These are phyloP conservation scores for Euphorbia schlechtendalii DNA, from an alignment of 441 rosid genomes.

Conservation along the genomic window DNA sequence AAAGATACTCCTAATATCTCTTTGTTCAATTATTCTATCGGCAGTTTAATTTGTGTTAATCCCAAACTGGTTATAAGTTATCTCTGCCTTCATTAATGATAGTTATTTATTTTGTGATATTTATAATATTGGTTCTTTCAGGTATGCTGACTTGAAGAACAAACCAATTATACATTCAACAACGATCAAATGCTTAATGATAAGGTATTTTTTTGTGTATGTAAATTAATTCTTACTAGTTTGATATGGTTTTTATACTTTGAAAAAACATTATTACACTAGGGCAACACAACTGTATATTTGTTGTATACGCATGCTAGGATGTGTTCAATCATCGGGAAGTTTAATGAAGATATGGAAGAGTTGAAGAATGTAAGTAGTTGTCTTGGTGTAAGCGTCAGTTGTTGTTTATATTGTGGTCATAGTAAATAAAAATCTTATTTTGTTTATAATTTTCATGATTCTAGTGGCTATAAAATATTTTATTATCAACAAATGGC, in stretches of 20 bases:
- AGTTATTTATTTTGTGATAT: too few species aligned
- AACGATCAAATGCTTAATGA: conserved; percentile 90
- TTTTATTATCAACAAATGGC: too few species aligned
- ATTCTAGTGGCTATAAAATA: too few species aligned
- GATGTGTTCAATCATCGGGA: conserved; percentile 88
- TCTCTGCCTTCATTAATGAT: too few species aligned
- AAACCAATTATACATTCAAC: conserved; percentile 77
- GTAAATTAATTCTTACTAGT: background rate
- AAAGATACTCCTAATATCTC: too few species aligned
- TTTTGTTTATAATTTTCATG: too few species aligned
- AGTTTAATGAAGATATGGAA: conserved; percentile 70
- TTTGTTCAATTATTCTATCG: too few species aligned
- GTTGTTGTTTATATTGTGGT: too few species aligned
- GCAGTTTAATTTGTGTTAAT: too few species aligned
- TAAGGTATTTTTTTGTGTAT: conserved; percentile 37
- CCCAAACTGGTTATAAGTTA: too few species aligned
- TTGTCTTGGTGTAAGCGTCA: conserved; percentile 1
- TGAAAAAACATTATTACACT: conserved; percentile 19
- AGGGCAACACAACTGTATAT: conserved; percentile 92
- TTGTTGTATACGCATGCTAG: conserved; percentile 92
- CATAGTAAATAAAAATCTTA: too few species aligned
- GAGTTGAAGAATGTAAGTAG: conserved; percentile 74
- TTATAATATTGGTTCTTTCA: conserved; percentile 25
- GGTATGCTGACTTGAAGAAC: conserved; percentile 94
- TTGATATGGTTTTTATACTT: background rate